These are phyloP conservation scores for Nidularia pulvinata DNA, from an alignment of 768 basidiomycete species.

Conservation along the genomic window DNA sequence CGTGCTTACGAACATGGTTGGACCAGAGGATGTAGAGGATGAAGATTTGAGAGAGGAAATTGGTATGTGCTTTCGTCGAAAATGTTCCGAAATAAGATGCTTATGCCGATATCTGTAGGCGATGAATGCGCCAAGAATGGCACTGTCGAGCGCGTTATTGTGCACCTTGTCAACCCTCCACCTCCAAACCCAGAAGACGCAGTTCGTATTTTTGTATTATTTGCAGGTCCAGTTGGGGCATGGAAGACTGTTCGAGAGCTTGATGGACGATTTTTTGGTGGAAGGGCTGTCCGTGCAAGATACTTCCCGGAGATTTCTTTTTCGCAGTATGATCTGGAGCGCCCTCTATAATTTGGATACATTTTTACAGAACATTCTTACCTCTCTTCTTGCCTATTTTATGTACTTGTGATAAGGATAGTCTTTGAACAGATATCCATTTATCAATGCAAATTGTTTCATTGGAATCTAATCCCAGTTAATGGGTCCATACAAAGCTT, in stretches of 20 bases:
- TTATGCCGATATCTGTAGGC: slow-evolving; percentile 39
- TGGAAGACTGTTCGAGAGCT: slow-evolving; percentile 96
- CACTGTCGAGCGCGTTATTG: slow-evolving; percentile 86
- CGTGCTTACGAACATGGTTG: slow-evolving; percentile 90
- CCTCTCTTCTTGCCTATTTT: too few relatives aligned
- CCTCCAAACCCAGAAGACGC: slow-evolving; percentile 73
- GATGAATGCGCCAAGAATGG: slow-evolving; percentile 92
- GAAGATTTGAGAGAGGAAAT: slow-evolving; percentile 88
- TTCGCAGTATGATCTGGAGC: slow-evolving; percentile 47
- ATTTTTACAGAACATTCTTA: background rate
- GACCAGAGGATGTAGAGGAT: slow-evolving; percentile 80
- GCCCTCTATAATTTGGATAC: slow-evolving; percentile 24
- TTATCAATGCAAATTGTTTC: background rate
- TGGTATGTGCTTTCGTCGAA: slow-evolving; percentile 42
- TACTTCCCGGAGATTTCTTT: slow-evolving; percentile 75
- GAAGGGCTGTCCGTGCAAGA: slow-evolving; percentile 76
- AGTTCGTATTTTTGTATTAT: slow-evolving; percentile 90
- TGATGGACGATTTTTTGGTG: slow-evolving; percentile 92
- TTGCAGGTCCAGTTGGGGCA: slow-evolving; percentile 89
- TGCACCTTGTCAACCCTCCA: slow-evolving; percentile 75
- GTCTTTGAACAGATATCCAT: background rate
- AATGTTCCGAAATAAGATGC: background rate
- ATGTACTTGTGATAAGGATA: too few relatives aligned
- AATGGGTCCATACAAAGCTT: too few relatives aligned
- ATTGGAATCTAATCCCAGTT: background rate